phyloP scores from a whole-genome alignment of 2,329 filamentous ascomycete genomes.

The Colletotrichum plurivorum region DNA sequence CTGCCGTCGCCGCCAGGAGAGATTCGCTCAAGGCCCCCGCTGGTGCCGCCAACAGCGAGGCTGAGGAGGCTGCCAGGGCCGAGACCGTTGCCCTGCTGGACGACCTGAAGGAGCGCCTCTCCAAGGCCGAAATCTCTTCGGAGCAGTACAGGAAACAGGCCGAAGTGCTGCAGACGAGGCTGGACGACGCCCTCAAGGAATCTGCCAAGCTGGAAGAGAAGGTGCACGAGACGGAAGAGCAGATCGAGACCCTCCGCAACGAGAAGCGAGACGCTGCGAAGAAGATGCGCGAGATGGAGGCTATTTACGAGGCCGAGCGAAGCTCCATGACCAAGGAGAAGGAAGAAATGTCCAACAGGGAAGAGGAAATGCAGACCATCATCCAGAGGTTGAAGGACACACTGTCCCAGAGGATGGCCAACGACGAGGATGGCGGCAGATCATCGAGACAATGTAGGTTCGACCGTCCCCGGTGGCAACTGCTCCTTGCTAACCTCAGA shows the following conservation, averaged over 20 bases:
- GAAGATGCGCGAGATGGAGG: slow-evolving; percentile 91
- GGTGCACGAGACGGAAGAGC: slow-evolving; percentile 87
- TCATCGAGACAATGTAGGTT: slow-evolving; percentile 71
- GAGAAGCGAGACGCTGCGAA: slow-evolving; percentile 88
- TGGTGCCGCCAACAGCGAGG: slow-evolving; percentile 53
- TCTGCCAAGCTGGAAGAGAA: slow-evolving; percentile 90
- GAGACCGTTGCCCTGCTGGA: slow-evolving; percentile 85
- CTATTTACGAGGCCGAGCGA: slow-evolving; percentile 91
- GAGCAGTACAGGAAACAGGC: slow-evolving; percentile 88
- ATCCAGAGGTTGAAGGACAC: slow-evolving; percentile 94
- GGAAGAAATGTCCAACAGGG: slow-evolving; percentile 85
- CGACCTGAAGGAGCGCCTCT: slow-evolving; percentile 85
- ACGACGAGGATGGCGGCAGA: slow-evolving; percentile 68
- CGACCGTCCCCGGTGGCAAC: not conserved
- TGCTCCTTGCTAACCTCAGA: slow-evolving; percentile 26
- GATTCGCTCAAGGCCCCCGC: slow-evolving; percentile 51
- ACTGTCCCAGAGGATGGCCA: slow-evolving; percentile 79
- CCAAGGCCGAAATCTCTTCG: slow-evolving; percentile 82
- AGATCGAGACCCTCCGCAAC: slow-evolving; percentile 83
- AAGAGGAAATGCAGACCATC: slow-evolving; percentile 91
- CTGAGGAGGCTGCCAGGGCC: slow-evolving; percentile 81
- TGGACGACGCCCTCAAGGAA: slow-evolving; percentile 88
- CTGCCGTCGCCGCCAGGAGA: slow-evolving; percentile 75
- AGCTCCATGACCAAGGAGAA: slow-evolving; percentile 91
- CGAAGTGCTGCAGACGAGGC: slow-evolving; percentile 85